phyloP scores from a whole-genome alignment of 2,329 filamentous ascomycete genomes.

The Colletotrichum caudatum region DNA sequence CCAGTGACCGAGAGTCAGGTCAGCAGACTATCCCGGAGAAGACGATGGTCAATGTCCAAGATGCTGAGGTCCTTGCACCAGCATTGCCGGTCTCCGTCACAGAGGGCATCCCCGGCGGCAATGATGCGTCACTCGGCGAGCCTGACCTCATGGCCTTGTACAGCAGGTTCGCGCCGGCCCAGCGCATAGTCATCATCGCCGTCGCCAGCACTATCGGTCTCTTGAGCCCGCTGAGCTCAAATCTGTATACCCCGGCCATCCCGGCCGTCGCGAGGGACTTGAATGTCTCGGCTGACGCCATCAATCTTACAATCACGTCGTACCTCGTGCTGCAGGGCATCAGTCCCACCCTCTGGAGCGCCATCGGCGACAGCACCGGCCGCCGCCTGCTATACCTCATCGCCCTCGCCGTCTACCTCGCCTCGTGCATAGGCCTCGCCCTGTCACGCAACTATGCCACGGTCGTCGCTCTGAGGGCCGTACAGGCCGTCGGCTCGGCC shows the following conservation, averaged over 20 bases:
- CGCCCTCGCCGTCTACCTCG: conserved; percentile 8
- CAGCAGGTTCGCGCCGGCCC: background rate
- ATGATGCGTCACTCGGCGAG: background rate
- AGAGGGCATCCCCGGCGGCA: background rate
- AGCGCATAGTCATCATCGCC: conserved; percentile 46
- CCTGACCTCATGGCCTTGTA: conserved; percentile 3
- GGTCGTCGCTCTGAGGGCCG: background rate
- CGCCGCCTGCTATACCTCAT: conserved; percentile 18
- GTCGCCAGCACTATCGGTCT: conserved; percentile 40
- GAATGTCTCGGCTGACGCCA: conserved; percentile 43
- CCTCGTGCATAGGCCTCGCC: conserved; percentile 25
- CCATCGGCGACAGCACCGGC: conserved; percentile 52
- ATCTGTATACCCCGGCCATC: conserved; percentile 48
- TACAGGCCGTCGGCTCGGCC: conserved; percentile 7
- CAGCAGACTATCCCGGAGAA: background rate
- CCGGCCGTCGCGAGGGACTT: conserved; percentile 44
- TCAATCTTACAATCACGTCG: conserved; percentile 55
- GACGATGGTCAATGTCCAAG: background rate
- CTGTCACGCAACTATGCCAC: conserved; percentile 4
- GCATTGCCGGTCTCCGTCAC: background rate
- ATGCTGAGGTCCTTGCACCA: background rate
- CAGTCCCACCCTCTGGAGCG: conserved; percentile 56
- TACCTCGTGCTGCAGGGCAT: conserved; percentile 60
- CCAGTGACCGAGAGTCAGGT: background rate
- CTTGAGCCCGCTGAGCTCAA: conserved; percentile 43